Evolutionary conservation across 2,329 filamentous ascomycete species (phyloP).

Genomic region (Cadophora gregata): DNA sequence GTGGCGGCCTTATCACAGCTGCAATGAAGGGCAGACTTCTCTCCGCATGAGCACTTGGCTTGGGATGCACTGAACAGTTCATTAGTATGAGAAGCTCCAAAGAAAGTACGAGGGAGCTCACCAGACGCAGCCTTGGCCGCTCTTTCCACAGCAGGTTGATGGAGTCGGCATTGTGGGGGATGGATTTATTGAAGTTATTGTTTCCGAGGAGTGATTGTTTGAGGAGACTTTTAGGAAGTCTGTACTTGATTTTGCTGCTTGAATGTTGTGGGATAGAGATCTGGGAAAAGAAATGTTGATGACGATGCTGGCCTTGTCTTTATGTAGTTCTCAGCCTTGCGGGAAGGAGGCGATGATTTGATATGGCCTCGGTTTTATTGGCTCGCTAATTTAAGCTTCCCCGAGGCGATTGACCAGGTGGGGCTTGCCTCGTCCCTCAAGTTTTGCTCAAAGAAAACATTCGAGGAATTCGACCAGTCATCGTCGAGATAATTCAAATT

Average conservation of each 20-base stretch:
- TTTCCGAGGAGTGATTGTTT: background rate
- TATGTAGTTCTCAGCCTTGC: constrained; percentile 14
- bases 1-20: constrained; percentile 75
- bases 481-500: background rate
- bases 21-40: constrained; percentile 86
- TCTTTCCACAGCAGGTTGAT: constrained; percentile 44
- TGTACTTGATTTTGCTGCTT: constrained; percentile 5
- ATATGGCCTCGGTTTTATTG: constrained; percentile 19
- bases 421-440: background rate
- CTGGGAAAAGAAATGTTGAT: background rate
- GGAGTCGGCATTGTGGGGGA: constrained; percentile 39
- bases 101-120: constrained; percentile 28
- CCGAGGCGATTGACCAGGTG: background rate
- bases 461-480: background rate
- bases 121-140: constrained; percentile 42
- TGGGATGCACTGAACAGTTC: constrained; percentile 56
- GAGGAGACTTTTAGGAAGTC: background rate
- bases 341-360: constrained; percentile 20
- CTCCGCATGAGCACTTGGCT: constrained; percentile 85
- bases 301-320: constrained; percentile 4
- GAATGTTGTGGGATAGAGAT: constrained; percentile 1
- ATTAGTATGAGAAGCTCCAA: background rate
- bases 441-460: background rate
- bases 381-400: constrained; percentile 1
- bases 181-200: constrained; percentile 3